Base-by-base conservation (phyloP, 2,329 filamentous ascomycete genomes). In the Boeremia exigua region DNA sequence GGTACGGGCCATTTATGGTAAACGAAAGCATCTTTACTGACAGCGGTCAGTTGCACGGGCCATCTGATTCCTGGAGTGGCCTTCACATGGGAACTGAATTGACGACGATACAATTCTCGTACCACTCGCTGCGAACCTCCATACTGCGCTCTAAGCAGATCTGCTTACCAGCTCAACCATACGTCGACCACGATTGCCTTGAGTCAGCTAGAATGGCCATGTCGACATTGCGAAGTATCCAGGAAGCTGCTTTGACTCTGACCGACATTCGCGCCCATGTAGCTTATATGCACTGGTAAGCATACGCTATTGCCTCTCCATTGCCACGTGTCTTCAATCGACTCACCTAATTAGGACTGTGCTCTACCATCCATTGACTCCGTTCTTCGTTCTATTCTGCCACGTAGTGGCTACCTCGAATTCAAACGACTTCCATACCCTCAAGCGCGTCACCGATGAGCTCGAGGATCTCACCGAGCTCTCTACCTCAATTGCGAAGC, bases 381-480 rank as follows among this genome's bases (percentile, higher is more conserved):
- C 65, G 4, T 67, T 64, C 29, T 66, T 66, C 42, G 61, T 66
- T 2, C 43, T 67, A 2, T 67, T 66, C 34, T 66, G 63, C 44
- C 56, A 66, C 28, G 58, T 67, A 6, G 60, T 66, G 10, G 59
- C 63, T 4, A 60, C 65, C 6, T 63, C 63, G 4, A 52, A 55
- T 34, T 25, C 48, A 5, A 29, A 52, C 11, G 65, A 66, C 27
- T 65, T 58, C 17, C 42, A 54, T 19, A 56, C 53, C 6, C 49
- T 67, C 33, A 53, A 63, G 23, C 25, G 54, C 4, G 57, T 66
- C 11, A 50, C 60, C 27, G 42, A 48, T 12, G 45, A 52, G n/a
- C 63, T 68, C 12, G 59, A 60, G 12, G 53, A 53, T 2, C 59
- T 66, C 2, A 50, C 46, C 1, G 43, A 61, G n/a, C 38, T 68